These are phyloP conservation scores for Gracilariopsis chorda DNA, from an alignment of 23 red algal genomes.

Conservation along the genomic window DNA sequence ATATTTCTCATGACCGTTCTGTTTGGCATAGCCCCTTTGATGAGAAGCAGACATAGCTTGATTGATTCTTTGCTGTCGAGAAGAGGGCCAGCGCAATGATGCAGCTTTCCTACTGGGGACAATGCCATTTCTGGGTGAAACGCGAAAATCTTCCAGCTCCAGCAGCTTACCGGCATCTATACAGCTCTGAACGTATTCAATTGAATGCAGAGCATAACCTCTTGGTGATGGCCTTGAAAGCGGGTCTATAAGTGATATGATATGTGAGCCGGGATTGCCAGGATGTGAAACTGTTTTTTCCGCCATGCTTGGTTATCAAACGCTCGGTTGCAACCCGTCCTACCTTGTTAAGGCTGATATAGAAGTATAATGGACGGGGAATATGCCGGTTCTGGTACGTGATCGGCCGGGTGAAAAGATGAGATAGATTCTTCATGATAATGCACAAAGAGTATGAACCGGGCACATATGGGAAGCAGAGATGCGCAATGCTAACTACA, in stretches of 20 bases:
- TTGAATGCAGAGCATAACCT: neutral
- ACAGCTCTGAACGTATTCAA: neutral
- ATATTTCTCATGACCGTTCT: neutral
- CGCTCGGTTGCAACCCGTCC: neutral
- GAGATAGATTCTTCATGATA: neutral
- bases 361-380: constrained; percentile 7
- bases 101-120: neutral
- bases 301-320: neutral
- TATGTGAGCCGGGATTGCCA: neutral
- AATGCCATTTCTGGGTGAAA: neutral
- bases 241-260: neutral
- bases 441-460: too few species aligned
- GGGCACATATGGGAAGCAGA: too few species aligned
- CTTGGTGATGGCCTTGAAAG: neutral
- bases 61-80: neutral
- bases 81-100: neutral
- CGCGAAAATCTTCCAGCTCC: neutral
- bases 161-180: neutral
- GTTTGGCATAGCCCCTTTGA: neutral
- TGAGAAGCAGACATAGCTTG: too few species aligned
- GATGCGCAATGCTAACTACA: too few species aligned
- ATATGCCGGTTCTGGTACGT: neutral
- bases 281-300: neutral
- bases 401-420: neutral
- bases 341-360: neutral